Evolutionary conservation across 164 flowering plant species (phyloP), one percentile per base, ranked within the genome.

Genomic region (Macadamia integrifolia): DNA sequence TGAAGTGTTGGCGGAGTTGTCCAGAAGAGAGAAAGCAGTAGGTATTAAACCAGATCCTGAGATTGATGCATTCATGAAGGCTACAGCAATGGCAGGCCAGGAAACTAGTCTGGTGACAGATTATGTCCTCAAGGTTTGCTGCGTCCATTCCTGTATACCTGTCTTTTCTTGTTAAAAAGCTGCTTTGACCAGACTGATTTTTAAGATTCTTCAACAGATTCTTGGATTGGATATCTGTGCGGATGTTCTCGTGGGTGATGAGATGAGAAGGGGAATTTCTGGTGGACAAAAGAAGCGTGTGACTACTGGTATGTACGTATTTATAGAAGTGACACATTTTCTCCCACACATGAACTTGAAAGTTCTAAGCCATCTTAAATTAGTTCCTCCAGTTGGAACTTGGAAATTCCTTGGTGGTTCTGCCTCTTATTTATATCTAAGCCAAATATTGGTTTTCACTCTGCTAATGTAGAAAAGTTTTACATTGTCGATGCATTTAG

Each of bases 231-330:
- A 86, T 73, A 79, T 80, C 30, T 86, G 90, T 71, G 82, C 81
- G 52, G 90, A 86, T 71, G 77, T 73, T 46, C 63, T 81, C 67
- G 87, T 86, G 48, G 90, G 90, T 3, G 75, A 83, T 74, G 85
- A 77, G 6, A 86, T 86, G 90, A 78, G 79, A 72, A 75, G 90
- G 68, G 88, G 90, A 1, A 81, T 86, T 18, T 86, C 90, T 64
- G 88, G 90, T 43, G 90, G 88, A 30, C 85, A 86, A 61, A 84
- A 80, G 82, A 86, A 86, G 75, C 86, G 89, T 55, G 81, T 84
- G 52, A 86, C 90, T 9, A 83, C 88, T 43, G 88, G 88, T 81
- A 78, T 71, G 85, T 66, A 32, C 60, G 14, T 71, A 23, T 14
- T 30, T 28, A 28, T 17, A 9, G 60, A 42, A 63, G 55, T 44